Evolutionary conservation across 2,329 filamentous ascomycete genomes (phyloP), one percentile per base, ranked within the genome.

Genomic region (Phialophora chinensis): DNA sequence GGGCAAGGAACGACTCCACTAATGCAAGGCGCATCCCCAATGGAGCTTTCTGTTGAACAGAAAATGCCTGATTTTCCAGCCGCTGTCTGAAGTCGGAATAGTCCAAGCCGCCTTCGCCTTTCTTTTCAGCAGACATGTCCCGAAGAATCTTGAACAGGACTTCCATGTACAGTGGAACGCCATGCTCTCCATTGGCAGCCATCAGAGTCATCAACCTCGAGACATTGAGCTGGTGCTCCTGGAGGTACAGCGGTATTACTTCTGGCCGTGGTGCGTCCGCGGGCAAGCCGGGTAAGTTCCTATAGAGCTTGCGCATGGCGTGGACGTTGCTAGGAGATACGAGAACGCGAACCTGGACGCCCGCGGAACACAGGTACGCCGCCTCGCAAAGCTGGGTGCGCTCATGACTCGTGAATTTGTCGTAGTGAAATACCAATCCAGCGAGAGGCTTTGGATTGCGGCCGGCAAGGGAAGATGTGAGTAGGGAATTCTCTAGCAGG

Each of bases 351-450:
- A 87, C 83, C 1, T 79, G 78, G 38, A 86, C 79, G 0, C 77
- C 77, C 0, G 75, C 63, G 0, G 84, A 83, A 38, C 81, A 81
- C 0, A 89, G 76, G 66, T 83, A 85, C 0, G 86, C 85, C 1
- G 84, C 86, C 72, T 89, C 86, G 61, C 86, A 87, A 0, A 79
- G 68, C 61, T 80, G 78, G 0, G 74, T 76, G 50, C 63, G 66
- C 20, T 53, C 56, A 35, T 33, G n/a, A 0, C 81, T 84, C 11
- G 81, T 79, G 67, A 85, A 86, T 0, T 81, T 82, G 69, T 89
- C 87, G 65, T 88, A 90, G 68, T 90, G 87, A 57, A 91, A 90
- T 0, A 91, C 84, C 0, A 91, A 76, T 0, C 85, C 87, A 0
- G 86, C 85, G 0, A 90, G 76, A 0, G 87, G 87, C 0, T 77